Evolutionary conservation across 192 early-diverging fungal species (phyloP).

Genomic region (Backusella parvicylindrica): DNA sequence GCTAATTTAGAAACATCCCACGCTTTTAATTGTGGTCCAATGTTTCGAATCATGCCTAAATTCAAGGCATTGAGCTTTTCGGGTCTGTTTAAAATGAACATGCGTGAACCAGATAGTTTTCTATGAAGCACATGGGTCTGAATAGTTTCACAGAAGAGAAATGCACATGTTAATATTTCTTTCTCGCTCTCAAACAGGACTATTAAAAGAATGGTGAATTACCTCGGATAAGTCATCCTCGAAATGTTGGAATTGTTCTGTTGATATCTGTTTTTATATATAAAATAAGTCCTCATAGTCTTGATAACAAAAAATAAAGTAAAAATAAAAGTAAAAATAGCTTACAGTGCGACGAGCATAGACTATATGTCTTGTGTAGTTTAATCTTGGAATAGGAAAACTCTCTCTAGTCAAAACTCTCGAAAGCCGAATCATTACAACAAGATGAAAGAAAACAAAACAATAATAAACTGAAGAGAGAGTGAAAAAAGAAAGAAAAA

Average conservation of each 20-base stretch:
- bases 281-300: too few species aligned
- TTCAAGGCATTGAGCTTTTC: constrained; percentile 88
- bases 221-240: constrained; percentile 10
- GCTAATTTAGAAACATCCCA: constrained; percentile 87
- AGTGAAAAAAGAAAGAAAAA: not conserved
- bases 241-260: constrained; percentile 3
- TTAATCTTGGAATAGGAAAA: not conserved
- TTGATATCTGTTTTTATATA: not conserved
- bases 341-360: not conserved
- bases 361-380: not conserved
- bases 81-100: constrained; percentile 77
- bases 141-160: not conserved
- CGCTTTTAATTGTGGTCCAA: constrained; percentile 77
- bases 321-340: not conserved
- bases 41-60: constrained; percentile 80
- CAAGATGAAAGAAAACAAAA: not conserved
- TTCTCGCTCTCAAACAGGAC: not conserved
- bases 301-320: not conserved
- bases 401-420: not conserved
- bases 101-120: constrained; percentile 46
- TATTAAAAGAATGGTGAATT: not conserved
- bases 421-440: not conserved
- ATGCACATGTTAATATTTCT: not conserved
- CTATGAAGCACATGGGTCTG: constrained; percentile 29
- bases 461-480: not conserved